Conservation (phyloP, 257 asterid genomes). For the Phtheirospermum japonicum region DNA sequence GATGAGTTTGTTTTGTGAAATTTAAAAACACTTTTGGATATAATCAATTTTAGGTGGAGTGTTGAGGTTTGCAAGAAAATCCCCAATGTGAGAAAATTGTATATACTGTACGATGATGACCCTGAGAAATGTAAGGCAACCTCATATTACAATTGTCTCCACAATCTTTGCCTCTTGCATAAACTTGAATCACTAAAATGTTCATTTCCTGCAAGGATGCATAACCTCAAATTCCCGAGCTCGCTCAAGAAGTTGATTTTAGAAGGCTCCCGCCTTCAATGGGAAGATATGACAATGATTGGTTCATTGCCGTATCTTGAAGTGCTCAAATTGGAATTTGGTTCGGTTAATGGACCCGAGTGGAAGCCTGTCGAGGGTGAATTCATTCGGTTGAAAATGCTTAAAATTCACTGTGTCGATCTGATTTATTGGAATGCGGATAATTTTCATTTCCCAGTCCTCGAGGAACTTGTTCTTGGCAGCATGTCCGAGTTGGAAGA, state of each 20-base stretch:
- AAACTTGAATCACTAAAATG: neutral
- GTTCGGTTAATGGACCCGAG: neutral
- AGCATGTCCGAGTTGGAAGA: neutral
- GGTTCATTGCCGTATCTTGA: slow-evolving; percentile 14
- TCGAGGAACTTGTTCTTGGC: slow-evolving; percentile 13
- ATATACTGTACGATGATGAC: no score
- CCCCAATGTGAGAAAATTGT: neutral
- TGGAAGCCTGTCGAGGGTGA: slow-evolving; percentile 21
- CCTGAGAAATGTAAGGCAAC: neutral
- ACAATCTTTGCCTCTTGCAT: neutral
- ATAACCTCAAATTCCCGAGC: neutral
- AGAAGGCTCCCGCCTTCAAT: neutral
- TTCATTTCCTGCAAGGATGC: neutral
- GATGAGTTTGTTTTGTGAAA: no score
- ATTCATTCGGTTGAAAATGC: slow-evolving; percentile 8
- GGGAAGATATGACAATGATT: slow-evolving; percentile 4
- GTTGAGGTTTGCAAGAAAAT: no score
- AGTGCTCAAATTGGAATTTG: neutral
- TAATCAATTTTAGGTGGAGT: no score
- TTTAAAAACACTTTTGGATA: no score
- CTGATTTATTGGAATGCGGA: slow-evolving; percentile 6
- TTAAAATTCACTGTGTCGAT: neutral
- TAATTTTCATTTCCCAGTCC: slow-evolving; percentile 27
- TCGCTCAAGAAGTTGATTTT: slow-evolving; percentile 15
- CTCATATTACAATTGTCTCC: neutral